A percentile compares a stretch with the other conserved stretches of the same genome.
Conservation (phyloP, 2,329 filamentous ascomycete species). For the Cercospora sp. region DNA sequence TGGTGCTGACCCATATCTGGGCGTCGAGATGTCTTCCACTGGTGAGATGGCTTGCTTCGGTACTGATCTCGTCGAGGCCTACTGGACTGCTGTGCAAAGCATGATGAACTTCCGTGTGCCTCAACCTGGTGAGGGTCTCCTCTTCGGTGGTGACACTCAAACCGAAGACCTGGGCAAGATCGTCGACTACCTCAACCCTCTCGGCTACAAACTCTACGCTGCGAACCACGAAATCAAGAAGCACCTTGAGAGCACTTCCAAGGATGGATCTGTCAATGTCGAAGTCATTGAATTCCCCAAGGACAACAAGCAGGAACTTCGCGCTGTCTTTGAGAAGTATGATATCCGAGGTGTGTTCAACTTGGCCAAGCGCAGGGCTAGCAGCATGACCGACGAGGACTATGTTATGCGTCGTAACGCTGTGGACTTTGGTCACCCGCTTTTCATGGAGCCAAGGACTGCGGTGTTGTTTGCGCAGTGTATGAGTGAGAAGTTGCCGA, state of each 20-base stretch:
- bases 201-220: slow-evolving; percentile 93
- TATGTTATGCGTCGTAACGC: slow-evolving; percentile 96
- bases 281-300: slow-evolving; percentile 97
- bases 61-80: slow-evolving; percentile 91
- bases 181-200: slow-evolving; percentile 80
- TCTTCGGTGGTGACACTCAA: slow-evolving; percentile 82
- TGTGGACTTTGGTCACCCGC: slow-evolving; percentile 93
- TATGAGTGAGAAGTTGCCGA: slow-evolving; percentile 94
- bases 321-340: slow-evolving; percentile 95
- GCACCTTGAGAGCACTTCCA: slow-evolving; percentile 71
- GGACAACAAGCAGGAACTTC: slow-evolving; percentile 89
- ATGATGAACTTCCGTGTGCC: slow-evolving; percentile 99
- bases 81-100: slow-evolving; percentile 94
- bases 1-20: slow-evolving; percentile 94
- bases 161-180: slow-evolving; percentile 73
- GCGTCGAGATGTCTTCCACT: slow-evolving; percentile 95
- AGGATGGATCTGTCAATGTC: slow-evolving; percentile 65
- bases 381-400: slow-evolving; percentile 85
- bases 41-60: slow-evolving; percentile 99
- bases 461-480: slow-evolving; percentile 94
- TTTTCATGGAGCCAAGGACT: slow-evolving; percentile 99
- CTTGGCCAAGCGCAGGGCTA: slow-evolving; percentile 78
- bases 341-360: slow-evolving; percentile 97
- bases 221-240: slow-evolving; percentile 78
- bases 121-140: slow-evolving; percentile 88